Evolutionary conservation across 192 early-diverging fungal genomes (phyloP), one percentile per base, ranked within the genome.

Genomic region (Coemansia sp.): DNA sequence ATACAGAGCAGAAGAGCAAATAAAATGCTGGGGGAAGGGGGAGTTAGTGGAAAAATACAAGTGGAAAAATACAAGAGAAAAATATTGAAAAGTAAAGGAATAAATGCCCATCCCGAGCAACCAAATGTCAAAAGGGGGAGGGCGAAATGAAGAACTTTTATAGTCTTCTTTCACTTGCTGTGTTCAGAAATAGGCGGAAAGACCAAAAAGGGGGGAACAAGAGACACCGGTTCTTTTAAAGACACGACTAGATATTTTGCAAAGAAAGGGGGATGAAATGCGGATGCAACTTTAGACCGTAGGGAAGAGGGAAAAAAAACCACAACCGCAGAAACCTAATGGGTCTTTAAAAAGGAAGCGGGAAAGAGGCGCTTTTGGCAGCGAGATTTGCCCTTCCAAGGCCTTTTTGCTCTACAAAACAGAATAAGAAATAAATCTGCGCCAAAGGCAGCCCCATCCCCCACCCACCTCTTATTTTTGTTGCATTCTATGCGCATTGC

Each of bases 171-270:
- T 25, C 22, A 16, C 19, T 56, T 11, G 22, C 22, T 56, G 20
- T 25, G 20, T 32, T 38, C 57, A 39, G 25, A 45, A 61, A 40
- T 25, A 40, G 61, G 22, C 45, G 38, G 44, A 59, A 59, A 62
- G 61, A 20, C 41, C 61, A 62, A 62, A 25, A 41, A 41, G 20
- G 61, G 61, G n/a, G 43, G 13, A 39, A 13, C 57, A 59, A 59
- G 38, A 39, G 39, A 41, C 39, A 41, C 57, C 14, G 13, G 39
- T 38, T 59, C 37, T 59, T 59, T 41, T 39, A 59, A 59, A 48
- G 46, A n/a, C 5, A 48, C 46, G 32, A 32, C 32, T 32, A 32
- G 57, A 22, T 42, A 42, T 59, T 59, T 39, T 59, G 57, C 57
- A 62, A 43, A 46, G 61, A 19, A 25, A 43, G 12, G 51, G 39